These are phyloP conservation scores for Ascochyta clinopodiicola DNA, from an alignment of 2,329 filamentous ascomycete genomes.

Conservation along the genomic window DNA sequence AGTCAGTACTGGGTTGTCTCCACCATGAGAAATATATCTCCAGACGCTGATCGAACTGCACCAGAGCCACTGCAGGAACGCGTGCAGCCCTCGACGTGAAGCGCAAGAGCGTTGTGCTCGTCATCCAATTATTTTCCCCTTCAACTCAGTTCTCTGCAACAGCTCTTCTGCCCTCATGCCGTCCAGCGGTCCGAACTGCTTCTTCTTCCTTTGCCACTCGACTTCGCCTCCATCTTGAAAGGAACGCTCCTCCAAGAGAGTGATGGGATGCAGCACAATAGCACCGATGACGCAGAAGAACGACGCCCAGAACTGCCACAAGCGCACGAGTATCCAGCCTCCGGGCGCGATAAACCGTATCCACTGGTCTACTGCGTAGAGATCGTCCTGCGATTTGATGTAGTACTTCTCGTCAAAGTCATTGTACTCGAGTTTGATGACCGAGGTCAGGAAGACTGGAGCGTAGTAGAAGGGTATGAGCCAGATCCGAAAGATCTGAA, in stretches of 20 bases:
- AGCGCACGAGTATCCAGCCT: conserved; percentile 63
- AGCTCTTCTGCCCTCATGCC: conserved; percentile 20
- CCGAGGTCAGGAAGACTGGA: conserved; percentile 70
- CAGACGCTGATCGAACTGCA: conserved; percentile 1
- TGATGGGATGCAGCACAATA: conserved; percentile 58
- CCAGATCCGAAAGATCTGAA: conserved; percentile 79
- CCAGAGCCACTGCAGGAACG: conserved; percentile 1
- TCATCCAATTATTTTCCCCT: conserved; percentile 19
- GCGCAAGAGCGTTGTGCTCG: not conserved
- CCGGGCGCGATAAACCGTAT: conserved; percentile 72
- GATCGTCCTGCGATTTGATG: conserved; percentile 78
- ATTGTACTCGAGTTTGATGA: conserved; percentile 66
- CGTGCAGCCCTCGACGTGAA: not conserved
- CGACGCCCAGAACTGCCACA: conserved; percentile 71
- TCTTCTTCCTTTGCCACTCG: conserved; percentile 14
- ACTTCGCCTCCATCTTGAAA: conserved; percentile 13
- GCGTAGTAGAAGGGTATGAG: conserved; percentile 76
- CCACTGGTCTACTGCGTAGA: conserved; percentile 80
- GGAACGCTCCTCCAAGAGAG: conserved; percentile 26
- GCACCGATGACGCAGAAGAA: conserved; percentile 68
- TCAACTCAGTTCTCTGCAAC: conserved; percentile 18
- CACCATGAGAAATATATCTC: not conserved
- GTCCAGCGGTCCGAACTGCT: conserved; percentile 17
- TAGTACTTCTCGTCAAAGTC: conserved; percentile 64
- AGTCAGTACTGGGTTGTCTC: not conserved